phyloP scores from a whole-genome alignment of 345 rosid genomes.

The Rhodamnia rubescens region DNA sequence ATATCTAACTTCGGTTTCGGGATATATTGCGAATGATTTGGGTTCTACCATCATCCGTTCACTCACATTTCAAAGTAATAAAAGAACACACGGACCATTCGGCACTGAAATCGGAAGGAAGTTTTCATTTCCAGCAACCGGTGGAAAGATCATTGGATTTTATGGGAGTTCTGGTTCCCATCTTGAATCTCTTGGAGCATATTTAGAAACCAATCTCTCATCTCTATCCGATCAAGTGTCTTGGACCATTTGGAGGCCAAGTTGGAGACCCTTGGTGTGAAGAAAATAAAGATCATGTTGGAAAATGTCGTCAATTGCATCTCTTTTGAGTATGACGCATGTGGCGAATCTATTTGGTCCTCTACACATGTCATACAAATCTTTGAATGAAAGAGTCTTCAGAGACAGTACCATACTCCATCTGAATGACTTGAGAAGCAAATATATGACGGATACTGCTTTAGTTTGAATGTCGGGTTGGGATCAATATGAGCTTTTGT shows the following conservation, averaged over 20 bases:
- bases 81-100: neutral
- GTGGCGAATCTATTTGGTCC: neutral
- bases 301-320: no score
- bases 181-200: neutral
- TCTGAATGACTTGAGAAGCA: no score
- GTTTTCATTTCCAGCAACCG: neutral
- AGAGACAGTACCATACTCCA: no score
- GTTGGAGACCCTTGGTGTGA: neutral
- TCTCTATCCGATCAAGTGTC: neutral
- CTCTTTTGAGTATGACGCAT: neutral
- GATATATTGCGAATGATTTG: neutral
- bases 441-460: no score
- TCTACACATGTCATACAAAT: no score
- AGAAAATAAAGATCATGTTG: neutral
- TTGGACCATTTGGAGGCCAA: neutral
- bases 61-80: conserved; percentile 1
- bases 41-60: neutral
- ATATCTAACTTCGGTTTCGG: neutral
- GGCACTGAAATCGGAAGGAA: neutral
- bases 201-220: neutral
- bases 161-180: neutral
- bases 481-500: no score
- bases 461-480: no score
- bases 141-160: neutral
- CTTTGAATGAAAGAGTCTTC: no score